phyloP scores from a whole-genome alignment of 129 eudicot genomes.

The Solidago caesia region DNA sequence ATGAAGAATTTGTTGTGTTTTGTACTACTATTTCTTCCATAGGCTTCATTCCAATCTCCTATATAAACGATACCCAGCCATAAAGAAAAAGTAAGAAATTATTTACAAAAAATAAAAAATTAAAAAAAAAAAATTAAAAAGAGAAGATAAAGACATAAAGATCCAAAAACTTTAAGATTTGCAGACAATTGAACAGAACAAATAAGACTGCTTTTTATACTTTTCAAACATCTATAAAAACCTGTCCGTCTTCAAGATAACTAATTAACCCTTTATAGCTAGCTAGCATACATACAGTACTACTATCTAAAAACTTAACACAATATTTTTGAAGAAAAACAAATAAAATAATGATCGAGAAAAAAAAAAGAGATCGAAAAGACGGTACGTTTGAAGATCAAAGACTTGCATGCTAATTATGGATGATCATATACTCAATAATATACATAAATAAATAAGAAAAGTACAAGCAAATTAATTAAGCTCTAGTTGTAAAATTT shows the following conservation, averaged over 20 bases:
- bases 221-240: conserved; percentile 31
- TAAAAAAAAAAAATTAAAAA: conserved; percentile 18
- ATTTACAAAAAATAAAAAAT: conserved; percentile 22
- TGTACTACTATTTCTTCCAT: conserved; percentile 61
- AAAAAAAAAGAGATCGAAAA: neutral
- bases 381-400: conserved; percentile 1
- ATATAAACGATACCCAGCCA: conserved; percentile 14
- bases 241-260: conserved; percentile 26
- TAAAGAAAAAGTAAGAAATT: conserved; percentile 25
- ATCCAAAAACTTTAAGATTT: conserved; percentile 37
- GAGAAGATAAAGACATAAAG: conserved; percentile 41
- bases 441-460: neutral
- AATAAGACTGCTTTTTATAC: conserved; percentile 35
- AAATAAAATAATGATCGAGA: neutral
- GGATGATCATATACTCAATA: conserved; percentile 9
- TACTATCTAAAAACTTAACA: conserved; percentile 18
- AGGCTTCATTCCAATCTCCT: conserved; percentile 58
- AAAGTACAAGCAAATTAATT: too few species aligned
- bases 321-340: conserved; percentile 1
- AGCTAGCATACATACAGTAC: neutral
- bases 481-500: too few species aligned
- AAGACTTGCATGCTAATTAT: conserved; percentile 6
- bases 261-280: conserved; percentile 25
- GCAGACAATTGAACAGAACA: conserved; percentile 34
- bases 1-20: conserved; percentile 34